Conservation (phyloP, 2,329 filamentous ascomycete species). For the Phaeophleospora eucalypticola region DNA sequence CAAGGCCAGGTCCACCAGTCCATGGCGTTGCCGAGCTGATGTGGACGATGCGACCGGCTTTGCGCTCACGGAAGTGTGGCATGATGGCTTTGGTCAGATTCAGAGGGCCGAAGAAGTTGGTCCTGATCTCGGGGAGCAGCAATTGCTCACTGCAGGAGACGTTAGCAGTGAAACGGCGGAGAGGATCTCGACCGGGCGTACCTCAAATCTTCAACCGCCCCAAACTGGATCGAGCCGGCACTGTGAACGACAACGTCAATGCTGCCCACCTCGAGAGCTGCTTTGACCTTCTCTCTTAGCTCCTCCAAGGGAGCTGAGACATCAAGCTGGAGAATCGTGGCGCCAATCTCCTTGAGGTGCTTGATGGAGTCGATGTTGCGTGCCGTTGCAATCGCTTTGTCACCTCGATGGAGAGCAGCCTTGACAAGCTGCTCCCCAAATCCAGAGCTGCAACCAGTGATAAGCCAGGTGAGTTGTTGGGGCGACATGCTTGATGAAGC, state of each 20-base stretch:
- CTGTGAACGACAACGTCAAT: slow-evolving; percentile 41
- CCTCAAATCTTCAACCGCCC: slow-evolving; percentile 14
- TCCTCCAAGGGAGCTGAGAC: slow-evolving; percentile 37
- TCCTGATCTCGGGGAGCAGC: slow-evolving; percentile 9
- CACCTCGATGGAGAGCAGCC: slow-evolving; percentile 25
- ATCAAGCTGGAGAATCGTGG: slow-evolving; percentile 29
- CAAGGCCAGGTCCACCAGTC: not conserved
- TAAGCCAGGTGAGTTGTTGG: slow-evolving; percentile 1
- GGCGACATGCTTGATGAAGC: not conserved
- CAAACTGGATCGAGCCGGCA: slow-evolving; percentile 30
- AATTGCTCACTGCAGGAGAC: not conserved
- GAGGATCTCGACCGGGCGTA: not conserved
- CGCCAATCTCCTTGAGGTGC: slow-evolving; percentile 12
- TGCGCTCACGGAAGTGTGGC: slow-evolving; percentile 17
- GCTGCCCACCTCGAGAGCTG: slow-evolving; percentile 31
- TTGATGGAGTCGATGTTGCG: slow-evolving; percentile 29
- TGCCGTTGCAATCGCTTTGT: slow-evolving; percentile 45
- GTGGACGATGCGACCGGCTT: slow-evolving; percentile 6
- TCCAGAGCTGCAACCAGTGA: slow-evolving; percentile 6
- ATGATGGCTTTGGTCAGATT: slow-evolving; percentile 18
- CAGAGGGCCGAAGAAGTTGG: slow-evolving; percentile 19
- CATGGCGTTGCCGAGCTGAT: not conserved
- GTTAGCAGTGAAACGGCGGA: not conserved
- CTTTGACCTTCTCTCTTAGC: slow-evolving; percentile 33
- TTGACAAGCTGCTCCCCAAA: not conserved